Evolutionary conservation across 768 basidiomycete genomes (phyloP).

Genomic region (Roridomyces roridus): DNA sequence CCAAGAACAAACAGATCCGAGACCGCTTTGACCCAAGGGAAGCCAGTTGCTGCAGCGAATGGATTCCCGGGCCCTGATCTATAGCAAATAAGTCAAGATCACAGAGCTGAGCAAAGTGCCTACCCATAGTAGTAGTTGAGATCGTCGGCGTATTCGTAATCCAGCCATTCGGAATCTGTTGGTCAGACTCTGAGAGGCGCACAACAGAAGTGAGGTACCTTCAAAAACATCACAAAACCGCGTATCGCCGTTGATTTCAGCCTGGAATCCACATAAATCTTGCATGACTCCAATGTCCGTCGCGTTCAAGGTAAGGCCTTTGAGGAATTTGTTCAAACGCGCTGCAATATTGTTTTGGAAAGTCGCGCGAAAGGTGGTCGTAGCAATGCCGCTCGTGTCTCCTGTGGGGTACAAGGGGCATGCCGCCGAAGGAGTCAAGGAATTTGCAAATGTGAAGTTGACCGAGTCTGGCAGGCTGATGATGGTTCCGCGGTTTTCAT

Average conservation of each 20-base stretch:
- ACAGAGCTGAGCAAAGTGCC: neutral
- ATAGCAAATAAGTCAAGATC: neutral
- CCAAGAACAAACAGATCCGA: constrained; percentile 42
- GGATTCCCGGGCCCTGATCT: constrained; percentile 54
- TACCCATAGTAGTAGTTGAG: constrained; percentile 54
- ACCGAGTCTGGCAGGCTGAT: constrained; percentile 47
- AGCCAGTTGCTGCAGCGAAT: constrained; percentile 44
- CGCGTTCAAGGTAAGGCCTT: constrained; percentile 39
- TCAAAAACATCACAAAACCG: constrained; percentile 48
- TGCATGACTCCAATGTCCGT: constrained; percentile 49
- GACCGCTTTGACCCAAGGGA: constrained; percentile 46
- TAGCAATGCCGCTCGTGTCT: constrained; percentile 33
- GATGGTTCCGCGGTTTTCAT: constrained; percentile 40
- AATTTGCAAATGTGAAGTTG: constrained; percentile 48
- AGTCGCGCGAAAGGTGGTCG: constrained; percentile 36
- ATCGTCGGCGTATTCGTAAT: constrained; percentile 53
- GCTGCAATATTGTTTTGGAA: constrained; percentile 41
- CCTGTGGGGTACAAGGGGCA: constrained; percentile 43
- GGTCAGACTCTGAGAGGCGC: neutral
- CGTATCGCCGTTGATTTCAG: constrained; percentile 43
- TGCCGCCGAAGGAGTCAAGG: constrained; percentile 45
- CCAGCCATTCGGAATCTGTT: constrained; percentile 45
- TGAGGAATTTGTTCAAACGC: constrained; percentile 42
- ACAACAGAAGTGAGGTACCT: constrained; percentile 27
- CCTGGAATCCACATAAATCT: constrained; percentile 49